Base-by-base conservation (phyloP, 768 basidiomycete genomes). In the Mycena capillaripes region DNA sequence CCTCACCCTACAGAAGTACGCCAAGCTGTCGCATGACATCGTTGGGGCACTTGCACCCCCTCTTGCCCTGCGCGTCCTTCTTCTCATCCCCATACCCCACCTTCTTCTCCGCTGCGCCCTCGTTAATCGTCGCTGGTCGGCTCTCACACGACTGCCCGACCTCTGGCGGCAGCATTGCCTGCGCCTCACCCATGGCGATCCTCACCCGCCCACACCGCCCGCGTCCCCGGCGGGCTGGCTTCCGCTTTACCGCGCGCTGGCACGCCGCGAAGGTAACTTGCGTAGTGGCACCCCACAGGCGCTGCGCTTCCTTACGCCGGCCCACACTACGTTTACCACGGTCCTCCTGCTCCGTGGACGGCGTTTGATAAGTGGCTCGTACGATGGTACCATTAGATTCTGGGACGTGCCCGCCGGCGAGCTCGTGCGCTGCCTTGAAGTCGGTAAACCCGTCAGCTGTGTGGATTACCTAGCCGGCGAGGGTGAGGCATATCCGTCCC, bases 391-490 rank as follows among this genome's bases (percentile, higher is more conserved):
- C 1, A 97, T 97, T 71, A 87, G 96, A 16, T 95, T 97, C 81
- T 97, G 96, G 96, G 94, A 97, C 79, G 87, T 97, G 14, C 86
- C 88, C 60, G 87, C 84, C 0, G 88, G 88, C 17, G 86, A 86
- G 77, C 84, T 86, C 82, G 92, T 92, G 82, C 94, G 93, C 76
- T 95, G 93, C 75, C 78, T 96, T 52, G 87, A 89, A 66, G 95
- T 95, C 14, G 96, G 96, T 84, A 97, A 96, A 76, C 93, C 95
- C 1, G 95, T 97, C 38, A 95, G 95, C 71, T 96, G 96, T 81
- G 90, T 97, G 48, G 95, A 97, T 78, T 97, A 94, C 80, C 82
- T 95, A 73, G 89, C 90, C 1, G 93, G 95, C 63, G 94, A 95
- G 82, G 93, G 93, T 92, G 46, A 0, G 85, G 80, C 14, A 3